Evolutionary conservation across 2,329 filamentous ascomycete species (phyloP).

Genomic region (Calonectria montana): DNA sequence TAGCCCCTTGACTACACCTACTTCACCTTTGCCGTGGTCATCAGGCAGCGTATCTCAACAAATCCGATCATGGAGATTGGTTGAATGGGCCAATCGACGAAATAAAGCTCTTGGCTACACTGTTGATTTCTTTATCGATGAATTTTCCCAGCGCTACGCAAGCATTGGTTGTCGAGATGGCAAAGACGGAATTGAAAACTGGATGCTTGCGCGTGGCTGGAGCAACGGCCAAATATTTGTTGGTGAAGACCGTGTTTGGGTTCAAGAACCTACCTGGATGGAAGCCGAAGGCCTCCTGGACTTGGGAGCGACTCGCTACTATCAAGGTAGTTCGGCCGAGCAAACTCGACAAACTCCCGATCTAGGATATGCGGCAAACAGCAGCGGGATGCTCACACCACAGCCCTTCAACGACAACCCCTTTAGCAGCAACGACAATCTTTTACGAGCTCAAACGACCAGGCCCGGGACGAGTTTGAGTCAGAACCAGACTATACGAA

Average conservation of each 20-base stretch:
- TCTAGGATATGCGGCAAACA: not conserved
- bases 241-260: conserved; percentile 93
- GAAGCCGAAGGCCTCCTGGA: conserved; percentile 97
- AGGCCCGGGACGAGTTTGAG: not conserved
- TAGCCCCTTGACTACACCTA: conserved; percentile 78
- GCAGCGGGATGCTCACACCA: not conserved
- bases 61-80: conserved; percentile 89
- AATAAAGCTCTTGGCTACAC: conserved; percentile 95
- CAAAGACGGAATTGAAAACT: conserved; percentile 91
- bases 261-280: conserved; percentile 95
- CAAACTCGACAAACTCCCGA: conserved; percentile 54
- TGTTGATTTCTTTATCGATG: conserved; percentile 93
- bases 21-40: conserved; percentile 86
- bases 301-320: not conserved
- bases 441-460: not conserved
- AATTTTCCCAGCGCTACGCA: conserved; percentile 87
- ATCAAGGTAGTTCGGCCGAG: conserved; percentile 69
- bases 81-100: conserved; percentile 95
- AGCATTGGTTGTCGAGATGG: conserved; percentile 89
- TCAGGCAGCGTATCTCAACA: conserved; percentile 92
- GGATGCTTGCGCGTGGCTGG: conserved; percentile 95
- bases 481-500: not conserved
- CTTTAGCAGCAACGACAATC: not conserved
- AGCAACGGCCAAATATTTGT: conserved; percentile 96
- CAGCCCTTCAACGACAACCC: not conserved